Percentiles rank a stretch among this genome's conserved stretches.
Conservation (phyloP, 768 basidiomycete species). For the Pulveroboletus ravenelii region DNA sequence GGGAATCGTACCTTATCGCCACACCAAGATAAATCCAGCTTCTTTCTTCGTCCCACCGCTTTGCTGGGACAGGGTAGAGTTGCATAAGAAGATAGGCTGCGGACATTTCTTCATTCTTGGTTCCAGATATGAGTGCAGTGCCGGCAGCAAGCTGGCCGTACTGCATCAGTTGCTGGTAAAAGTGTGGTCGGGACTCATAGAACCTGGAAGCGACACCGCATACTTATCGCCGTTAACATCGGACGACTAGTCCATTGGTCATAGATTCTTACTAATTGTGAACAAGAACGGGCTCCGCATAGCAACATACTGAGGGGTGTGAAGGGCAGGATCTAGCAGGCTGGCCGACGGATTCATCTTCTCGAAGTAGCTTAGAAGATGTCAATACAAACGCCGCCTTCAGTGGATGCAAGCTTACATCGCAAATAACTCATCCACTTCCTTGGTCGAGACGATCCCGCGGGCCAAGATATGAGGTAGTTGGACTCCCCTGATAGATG, state of each 20-base stretch:
- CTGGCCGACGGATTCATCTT: constrained; percentile 77
- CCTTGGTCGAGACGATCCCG: constrained; percentile 56
- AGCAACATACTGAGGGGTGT: constrained; percentile 77
- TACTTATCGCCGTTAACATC: constrained; percentile 41
- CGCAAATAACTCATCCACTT: constrained; percentile 69
- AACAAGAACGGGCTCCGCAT: constrained; percentile 88
- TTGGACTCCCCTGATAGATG: constrained; percentile 41
- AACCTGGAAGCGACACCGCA: constrained; percentile 87
- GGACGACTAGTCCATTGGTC: not conserved
- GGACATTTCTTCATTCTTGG: constrained; percentile 79
- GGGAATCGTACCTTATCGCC: constrained; percentile 63
- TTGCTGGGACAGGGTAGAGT: constrained; percentile 69
- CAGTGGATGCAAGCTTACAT: constrained; percentile 42
- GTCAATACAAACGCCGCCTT: not conserved
- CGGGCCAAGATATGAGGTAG: constrained; percentile 62
- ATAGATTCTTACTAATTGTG: constrained; percentile 70
- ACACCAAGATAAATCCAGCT: constrained; percentile 88
- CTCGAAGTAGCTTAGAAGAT: constrained; percentile 56
- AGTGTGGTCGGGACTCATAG: constrained; percentile 61
- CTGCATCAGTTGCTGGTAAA: constrained; percentile 69
- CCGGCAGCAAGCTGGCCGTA: constrained; percentile 76
- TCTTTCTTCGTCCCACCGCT: constrained; percentile 85
- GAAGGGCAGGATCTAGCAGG: constrained; percentile 74
- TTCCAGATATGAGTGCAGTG: constrained; percentile 67
- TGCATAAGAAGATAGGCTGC: constrained; percentile 80